Conservation (phyloP, 2,329 filamentous ascomycete species). For the Apiospora saccharicola region DNA sequence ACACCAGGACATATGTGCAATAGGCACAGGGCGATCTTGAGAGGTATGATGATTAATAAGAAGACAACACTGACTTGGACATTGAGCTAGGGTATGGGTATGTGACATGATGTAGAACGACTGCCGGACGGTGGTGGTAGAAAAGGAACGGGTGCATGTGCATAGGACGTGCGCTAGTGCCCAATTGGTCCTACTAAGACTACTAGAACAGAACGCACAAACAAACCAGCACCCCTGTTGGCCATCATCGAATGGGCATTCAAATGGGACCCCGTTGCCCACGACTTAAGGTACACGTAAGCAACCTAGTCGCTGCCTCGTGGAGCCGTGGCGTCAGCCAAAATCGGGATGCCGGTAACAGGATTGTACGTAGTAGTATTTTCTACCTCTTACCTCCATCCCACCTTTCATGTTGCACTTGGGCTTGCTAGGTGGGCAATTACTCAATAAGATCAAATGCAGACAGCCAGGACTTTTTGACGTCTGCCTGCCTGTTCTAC, state of each 20-base stretch:
- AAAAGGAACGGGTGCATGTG: constrained; percentile 13
- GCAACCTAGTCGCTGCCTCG: background rate
- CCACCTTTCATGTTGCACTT: background rate
- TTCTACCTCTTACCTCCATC: background rate
- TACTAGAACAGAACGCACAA: background rate
- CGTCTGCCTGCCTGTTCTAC: background rate
- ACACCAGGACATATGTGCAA: background rate
- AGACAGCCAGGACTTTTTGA: background rate
- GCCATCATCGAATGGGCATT: background rate
- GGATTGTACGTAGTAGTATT: background rate
- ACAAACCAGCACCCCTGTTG: constrained; percentile 1
- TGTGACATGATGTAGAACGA: background rate
- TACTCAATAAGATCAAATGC: constrained; percentile 6
- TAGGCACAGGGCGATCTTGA: background rate
- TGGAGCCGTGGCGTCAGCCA: background rate
- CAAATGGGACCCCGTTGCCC: no score
- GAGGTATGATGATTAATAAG: background rate
- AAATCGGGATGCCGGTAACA: background rate
- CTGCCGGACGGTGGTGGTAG: background rate
- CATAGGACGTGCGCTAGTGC: constrained; percentile 13
- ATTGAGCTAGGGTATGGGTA: background rate
- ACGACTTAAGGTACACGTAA: constrained; percentile 1
- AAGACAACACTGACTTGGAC: background rate
- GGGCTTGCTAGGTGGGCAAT: background rate
- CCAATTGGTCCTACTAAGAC: background rate